Percentiles rank a stretch among this genome's conserved stretches.
These are phyloP conservation scores for Knoxia roxburghii DNA, from an alignment of 257 asterid genomes.

Conservation along the genomic window DNA sequence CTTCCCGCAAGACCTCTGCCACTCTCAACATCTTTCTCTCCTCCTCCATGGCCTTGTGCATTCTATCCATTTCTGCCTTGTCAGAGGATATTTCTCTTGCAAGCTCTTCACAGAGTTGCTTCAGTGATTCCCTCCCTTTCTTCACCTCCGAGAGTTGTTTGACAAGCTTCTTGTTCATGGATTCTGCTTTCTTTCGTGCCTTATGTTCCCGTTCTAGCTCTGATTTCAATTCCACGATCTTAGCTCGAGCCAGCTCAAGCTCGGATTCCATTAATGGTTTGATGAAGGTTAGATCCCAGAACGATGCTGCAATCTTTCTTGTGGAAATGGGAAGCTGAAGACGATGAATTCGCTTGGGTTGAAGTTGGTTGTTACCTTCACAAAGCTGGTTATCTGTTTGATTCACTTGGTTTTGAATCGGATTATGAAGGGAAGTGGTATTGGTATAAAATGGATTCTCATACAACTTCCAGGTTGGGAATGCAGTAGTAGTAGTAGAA, in stretches of 20 bases:
- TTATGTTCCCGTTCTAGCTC: slow-evolving; percentile 46
- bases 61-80: slow-evolving; percentile 32
- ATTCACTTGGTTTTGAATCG: slow-evolving; percentile 10
- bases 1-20: slow-evolving; percentile 79
- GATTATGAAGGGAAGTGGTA: slow-evolving; percentile 13
- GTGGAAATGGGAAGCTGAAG: slow-evolving; percentile 73
- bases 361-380: background rate
- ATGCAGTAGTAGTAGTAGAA: slow-evolving; percentile 7
- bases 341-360: slow-evolving; percentile 43
- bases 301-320: slow-evolving; percentile 62
- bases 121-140: slow-evolving; percentile 50
- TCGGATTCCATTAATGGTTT: slow-evolving; percentile 67
- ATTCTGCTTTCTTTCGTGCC: slow-evolving; percentile 46
- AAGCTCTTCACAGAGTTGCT: slow-evolving; percentile 44
- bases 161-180: slow-evolving; percentile 35
- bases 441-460: slow-evolving; percentile 63
- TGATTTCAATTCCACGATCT: slow-evolving; percentile 33
- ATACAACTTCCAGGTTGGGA: slow-evolving; percentile 76
- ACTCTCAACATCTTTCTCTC: slow-evolving; percentile 79
- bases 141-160: slow-evolving; percentile 50
- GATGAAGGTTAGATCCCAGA: slow-evolving; percentile 66
- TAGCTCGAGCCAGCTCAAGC: slow-evolving; percentile 42
- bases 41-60: slow-evolving; percentile 57
- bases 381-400: slow-evolving; percentile 11
- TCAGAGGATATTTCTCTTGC: slow-evolving; percentile 36